These are phyloP conservation scores for Phylloporus sp. DNA, from an alignment of 768 basidiomycete species.

Conservation along the genomic window DNA sequence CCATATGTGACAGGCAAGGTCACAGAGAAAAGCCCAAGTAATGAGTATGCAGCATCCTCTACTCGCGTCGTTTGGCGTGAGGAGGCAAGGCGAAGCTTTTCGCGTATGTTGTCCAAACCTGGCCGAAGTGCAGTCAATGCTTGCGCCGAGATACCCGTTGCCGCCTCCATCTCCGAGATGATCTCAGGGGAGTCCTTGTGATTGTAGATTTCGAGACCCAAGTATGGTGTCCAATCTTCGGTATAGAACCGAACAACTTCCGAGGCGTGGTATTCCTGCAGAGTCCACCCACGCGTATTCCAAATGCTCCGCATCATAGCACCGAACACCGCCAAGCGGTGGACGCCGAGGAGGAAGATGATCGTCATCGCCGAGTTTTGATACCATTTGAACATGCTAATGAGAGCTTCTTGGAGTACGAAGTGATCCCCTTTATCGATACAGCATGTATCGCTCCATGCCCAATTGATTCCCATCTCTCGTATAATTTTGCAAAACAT, in stretches of 20 bases:
- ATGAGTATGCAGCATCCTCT: too few species aligned
- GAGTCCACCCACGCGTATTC: background rate
- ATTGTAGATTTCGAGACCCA: background rate
- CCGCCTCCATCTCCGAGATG: background rate
- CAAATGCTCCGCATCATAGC: background rate
- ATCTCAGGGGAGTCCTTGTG: background rate
- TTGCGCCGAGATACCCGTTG: background rate
- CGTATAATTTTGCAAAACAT: background rate
- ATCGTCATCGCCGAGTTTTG: background rate
- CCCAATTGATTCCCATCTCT: background rate
- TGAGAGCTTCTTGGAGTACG: background rate
- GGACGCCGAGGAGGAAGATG: background rate
- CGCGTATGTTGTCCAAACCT: background rate
- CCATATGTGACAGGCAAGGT: slow-evolving; percentile 1
- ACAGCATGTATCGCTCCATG: background rate
- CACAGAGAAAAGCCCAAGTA: background rate
- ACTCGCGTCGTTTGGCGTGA: too few species aligned
- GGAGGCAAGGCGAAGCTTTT: background rate
- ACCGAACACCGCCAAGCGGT: background rate
- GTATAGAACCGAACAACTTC: too few species aligned
- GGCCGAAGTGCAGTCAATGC: slow-evolving; percentile 3
- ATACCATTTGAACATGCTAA: background rate
- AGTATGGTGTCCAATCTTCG: background rate
- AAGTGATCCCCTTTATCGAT: background rate
- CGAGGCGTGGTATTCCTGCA: too few species aligned